Percentiles rank a stretch among this genome's conserved stretches.
These are phyloP conservation scores for Syzygium grande DNA, from an alignment of 345 rosid species.

Conservation along the genomic window DNA sequence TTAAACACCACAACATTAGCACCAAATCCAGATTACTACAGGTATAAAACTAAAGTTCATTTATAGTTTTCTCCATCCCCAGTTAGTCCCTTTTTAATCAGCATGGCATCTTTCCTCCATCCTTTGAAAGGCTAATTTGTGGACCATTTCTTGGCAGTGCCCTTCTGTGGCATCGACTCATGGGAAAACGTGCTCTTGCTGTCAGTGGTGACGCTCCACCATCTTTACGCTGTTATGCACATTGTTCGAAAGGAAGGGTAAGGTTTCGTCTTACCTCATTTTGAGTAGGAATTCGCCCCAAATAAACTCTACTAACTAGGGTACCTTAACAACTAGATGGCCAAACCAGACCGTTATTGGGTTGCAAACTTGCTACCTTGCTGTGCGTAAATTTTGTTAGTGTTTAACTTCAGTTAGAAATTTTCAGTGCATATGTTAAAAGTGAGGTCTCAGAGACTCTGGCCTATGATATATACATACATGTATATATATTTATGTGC, in stretches of 20 bases:
- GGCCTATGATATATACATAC: background rate
- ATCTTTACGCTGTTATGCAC: conserved; percentile 69
- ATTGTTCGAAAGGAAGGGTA: conserved; percentile 95
- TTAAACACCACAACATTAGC: conserved; percentile 54
- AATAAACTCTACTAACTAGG: background rate
- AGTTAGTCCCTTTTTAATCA: background rate
- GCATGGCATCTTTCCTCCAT: background rate
- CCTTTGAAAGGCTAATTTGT: background rate
- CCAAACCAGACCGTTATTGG: background rate
- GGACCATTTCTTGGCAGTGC: conserved; percentile 37
- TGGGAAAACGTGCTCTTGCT: conserved; percentile 79
- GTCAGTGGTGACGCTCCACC: conserved; percentile 41
- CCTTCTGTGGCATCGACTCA: conserved; percentile 91
- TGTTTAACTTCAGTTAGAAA: background rate
- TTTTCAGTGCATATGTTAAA: background rate
- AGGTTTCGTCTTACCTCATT: background rate
- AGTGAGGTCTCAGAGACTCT: background rate
- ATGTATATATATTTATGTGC: too few relatives aligned
- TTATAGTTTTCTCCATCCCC: background rate
- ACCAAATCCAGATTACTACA: conserved; percentile 95
- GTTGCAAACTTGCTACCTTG: background rate
- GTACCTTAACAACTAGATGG: background rate
- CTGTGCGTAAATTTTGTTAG: background rate
- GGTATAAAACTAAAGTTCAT: conserved; percentile 32
- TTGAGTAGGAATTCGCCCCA: background rate